Percentiles rank a stretch among this genome's conserved stretches.
phyloP scores from a whole-genome alignment of 2,329 filamentous ascomycete genomes.

The Fusarium illudens region DNA sequence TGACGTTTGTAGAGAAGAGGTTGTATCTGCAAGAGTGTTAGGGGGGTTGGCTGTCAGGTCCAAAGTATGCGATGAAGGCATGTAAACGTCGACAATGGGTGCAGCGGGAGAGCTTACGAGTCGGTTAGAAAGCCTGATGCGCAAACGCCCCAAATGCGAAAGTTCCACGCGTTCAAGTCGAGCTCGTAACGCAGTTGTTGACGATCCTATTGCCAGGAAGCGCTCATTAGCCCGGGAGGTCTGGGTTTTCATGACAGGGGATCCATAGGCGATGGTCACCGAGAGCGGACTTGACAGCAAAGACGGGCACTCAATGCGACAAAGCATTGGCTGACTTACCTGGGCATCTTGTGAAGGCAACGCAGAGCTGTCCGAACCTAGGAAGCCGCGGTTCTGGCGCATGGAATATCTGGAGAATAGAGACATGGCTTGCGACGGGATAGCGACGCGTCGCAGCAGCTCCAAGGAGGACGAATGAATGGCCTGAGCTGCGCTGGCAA shows the following conservation, averaged over 20 bases:
- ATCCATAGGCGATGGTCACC: conserved; percentile 13
- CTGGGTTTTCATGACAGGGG: conserved; percentile 10
- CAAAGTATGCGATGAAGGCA: not conserved
- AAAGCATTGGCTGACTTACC: conserved; percentile 48
- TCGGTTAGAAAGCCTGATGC: conserved; percentile 64
- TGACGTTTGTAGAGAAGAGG: conserved; percentile 64
- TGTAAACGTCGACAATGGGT: not conserved
- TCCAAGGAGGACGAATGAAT: conserved; percentile 17
- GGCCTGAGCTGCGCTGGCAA: conserved; percentile 21
- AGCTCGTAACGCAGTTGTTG: conserved; percentile 62
- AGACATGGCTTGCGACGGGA: conserved; percentile 41
- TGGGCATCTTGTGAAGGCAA: conserved; percentile 58
- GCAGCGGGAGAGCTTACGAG: conserved; percentile 50
- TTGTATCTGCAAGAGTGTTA: conserved; percentile 54
- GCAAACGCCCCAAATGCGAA: conserved; percentile 64
- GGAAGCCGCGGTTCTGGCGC: conserved; percentile 58
- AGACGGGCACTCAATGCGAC: conserved; percentile 3
- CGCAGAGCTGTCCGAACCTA: conserved; percentile 61
- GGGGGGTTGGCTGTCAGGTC: not conserved
- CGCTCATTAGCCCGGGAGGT: conserved; percentile 20
- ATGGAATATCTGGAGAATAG: conserved; percentile 41
- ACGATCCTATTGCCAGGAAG: conserved; percentile 52
- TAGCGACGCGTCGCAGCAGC: conserved; percentile 32
- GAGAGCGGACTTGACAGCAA: conserved; percentile 1
- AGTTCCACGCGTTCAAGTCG: conserved; percentile 63